Evolutionary conservation across 116 monocot species (phyloP).

Genomic region (Dioscorea cayenensis): DNA sequence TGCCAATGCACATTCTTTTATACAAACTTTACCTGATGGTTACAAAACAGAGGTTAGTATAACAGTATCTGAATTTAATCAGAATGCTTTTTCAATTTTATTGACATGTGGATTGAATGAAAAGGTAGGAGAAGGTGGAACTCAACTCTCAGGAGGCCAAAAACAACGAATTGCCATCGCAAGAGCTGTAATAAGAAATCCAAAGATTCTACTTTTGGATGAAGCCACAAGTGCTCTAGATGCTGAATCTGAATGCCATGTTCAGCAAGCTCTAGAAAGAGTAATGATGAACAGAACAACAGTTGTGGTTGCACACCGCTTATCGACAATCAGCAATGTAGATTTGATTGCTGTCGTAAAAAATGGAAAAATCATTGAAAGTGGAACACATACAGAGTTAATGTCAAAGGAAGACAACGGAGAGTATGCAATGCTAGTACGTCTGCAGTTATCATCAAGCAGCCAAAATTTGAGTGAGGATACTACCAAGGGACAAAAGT

Average conservation of each 20-base stretch:
- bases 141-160: constrained; percentile 29
- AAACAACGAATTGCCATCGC: constrained; percentile 30
- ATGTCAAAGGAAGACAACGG: constrained; percentile 16
- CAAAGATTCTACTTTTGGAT: constrained; percentile 27
- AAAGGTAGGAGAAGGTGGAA: constrained; percentile 25
- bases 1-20: constrained; percentile 24
- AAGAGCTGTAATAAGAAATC: constrained; percentile 26
- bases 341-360: constrained; percentile 17
- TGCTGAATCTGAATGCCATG: constrained; percentile 11
- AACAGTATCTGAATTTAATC: neutral
- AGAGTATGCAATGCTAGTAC: constrained; percentile 27
- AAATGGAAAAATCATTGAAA: constrained; percentile 19
- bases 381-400: constrained; percentile 18
- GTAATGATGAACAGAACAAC: constrained; percentile 16
- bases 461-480: constrained; percentile 2
- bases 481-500: constrained; percentile 2
- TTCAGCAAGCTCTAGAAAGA: constrained; percentile 15
- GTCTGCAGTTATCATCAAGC: constrained; percentile 7
- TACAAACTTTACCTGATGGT: constrained; percentile 16
- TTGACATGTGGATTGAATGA: neutral
- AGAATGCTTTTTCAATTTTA: neutral
- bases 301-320: constrained; percentile 18
- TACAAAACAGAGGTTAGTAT: constrained; percentile 15
- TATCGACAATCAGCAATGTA: constrained; percentile 25
- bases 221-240: constrained; percentile 28